Evolutionary conservation across 2,329 filamentous ascomycete species (phyloP), one percentile per base, ranked within the genome.

Genomic region (Alternaria sp.): DNA sequence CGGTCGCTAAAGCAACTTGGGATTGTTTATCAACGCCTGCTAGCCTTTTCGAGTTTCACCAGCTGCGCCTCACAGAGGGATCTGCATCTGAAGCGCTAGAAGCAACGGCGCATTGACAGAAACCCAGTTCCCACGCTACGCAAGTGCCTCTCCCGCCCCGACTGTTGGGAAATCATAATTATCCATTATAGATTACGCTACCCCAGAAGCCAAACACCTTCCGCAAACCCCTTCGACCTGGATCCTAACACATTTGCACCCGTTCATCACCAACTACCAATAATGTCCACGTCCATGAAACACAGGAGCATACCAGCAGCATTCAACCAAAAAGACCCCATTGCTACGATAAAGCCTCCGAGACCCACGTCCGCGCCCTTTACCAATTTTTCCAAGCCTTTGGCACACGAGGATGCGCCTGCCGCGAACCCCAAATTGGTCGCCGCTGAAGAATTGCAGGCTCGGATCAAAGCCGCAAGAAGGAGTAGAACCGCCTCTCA

Each of bases 221-320:
- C 33, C 54, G 37, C 51, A 55, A 55, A 33, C 26, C 44, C 6
- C 44, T 28, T 47, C 26, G 57, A 30, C 15, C 7, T 53, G 33
- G 33, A 20, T 25, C 45, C 28, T 14, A 28, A 62, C 10, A 26
- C 58, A 10, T 20, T 43, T 49, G 30, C n/a, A 41, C 47, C 6
- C 47, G 20, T 10, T 21, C 9, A 14, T 37, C 15, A 41, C 25
- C 15, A 54, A 41, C 57, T 20, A 47, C 45, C 53, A 30, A 62
- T 45, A 41, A 79, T 81, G 78, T 67, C 76, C 20, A 71, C 77
- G 47, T 75, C 78, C 59, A 73, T 73, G 5, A 75, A 71, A 57
- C 58, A 74, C 55, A 79, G 73, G 66, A 76, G 73, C 43, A 70
- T 70, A 55, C 75, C 74, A 59, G 75, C 75, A 57, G 73, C 71